These are phyloP conservation scores for Prunus mume DNA, from an alignment of 306 rosid genomes.

Conservation along the genomic window DNA sequence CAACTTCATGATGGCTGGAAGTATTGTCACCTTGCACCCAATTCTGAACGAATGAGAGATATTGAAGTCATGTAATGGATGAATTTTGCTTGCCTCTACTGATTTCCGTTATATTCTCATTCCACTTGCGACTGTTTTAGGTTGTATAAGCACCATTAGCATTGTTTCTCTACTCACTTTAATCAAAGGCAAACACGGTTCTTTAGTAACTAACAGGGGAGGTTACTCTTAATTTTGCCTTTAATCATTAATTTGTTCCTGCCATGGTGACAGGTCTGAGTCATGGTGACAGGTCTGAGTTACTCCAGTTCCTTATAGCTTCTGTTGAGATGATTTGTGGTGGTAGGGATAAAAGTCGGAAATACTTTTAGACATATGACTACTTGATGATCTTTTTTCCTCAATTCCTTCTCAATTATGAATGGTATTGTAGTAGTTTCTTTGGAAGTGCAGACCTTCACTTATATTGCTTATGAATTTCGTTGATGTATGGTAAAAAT, in stretches of 20 bases:
- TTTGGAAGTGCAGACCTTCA: background rate
- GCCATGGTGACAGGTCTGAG: conserved; percentile 17
- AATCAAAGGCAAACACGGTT: background rate
- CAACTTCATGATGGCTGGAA: conserved; percentile 18
- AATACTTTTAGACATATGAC: background rate
- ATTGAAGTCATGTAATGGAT: conserved; percentile 10
- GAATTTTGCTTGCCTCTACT: conserved; percentile 24
- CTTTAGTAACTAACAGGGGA: background rate
- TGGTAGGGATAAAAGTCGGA: background rate
- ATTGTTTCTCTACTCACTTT: conserved; percentile 16
- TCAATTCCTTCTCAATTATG: background rate
- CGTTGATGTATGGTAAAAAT: background rate
- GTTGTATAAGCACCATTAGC: conserved; percentile 11
- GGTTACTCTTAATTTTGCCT: background rate
- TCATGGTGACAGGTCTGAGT: conserved; percentile 18
- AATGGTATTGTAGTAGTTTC: background rate
- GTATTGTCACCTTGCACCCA: conserved; percentile 14
- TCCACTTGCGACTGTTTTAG: conserved; percentile 17
- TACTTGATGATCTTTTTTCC: background rate
- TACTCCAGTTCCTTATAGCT: background rate
- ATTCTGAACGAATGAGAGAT: conserved; percentile 16
- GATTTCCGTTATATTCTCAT: background rate
- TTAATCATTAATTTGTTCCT: conserved; percentile 11
- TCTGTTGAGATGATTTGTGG: background rate
- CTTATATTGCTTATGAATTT: background rate